Evolutionary conservation across 2,329 filamentous ascomycete genomes (phyloP).

Genomic region (Pseudopyricularia javanii): DNA sequence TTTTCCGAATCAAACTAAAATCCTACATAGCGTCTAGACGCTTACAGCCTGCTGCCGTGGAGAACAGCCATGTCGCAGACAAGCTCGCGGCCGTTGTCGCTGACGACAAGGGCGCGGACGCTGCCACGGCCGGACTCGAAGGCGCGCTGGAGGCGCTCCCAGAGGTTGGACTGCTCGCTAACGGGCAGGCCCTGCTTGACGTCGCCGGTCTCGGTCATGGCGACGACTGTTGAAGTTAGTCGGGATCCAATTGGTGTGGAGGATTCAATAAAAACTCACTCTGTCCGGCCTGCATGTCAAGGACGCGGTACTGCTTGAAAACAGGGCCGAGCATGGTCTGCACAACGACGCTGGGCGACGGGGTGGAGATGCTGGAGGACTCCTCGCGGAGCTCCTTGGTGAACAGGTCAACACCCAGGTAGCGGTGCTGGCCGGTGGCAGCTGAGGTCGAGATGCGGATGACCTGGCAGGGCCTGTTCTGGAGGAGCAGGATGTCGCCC

Average conservation of each 20-base stretch:
- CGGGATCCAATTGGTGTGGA: neutral
- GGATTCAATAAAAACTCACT: slow-evolving; percentile 27
- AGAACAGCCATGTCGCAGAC: slow-evolving; percentile 99
- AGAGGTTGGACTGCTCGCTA: slow-evolving; percentile 88
- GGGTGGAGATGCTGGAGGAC: slow-evolving; percentile 95
- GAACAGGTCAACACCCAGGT: slow-evolving; percentile 99
- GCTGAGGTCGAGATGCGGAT: slow-evolving; percentile 98
- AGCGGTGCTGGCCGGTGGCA: slow-evolving; percentile 98
- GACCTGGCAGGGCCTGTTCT: slow-evolving; percentile 98
- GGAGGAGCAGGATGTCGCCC: slow-evolving; percentile 95
- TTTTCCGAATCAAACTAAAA: no score
- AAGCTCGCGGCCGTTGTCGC: slow-evolving; percentile 84
- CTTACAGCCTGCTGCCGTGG: slow-evolving; percentile 61
- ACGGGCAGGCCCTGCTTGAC: slow-evolving; percentile 93
- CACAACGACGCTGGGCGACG: slow-evolving; percentile 87
- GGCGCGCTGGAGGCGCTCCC: slow-evolving; percentile 64
- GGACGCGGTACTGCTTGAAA: slow-evolving; percentile 99
- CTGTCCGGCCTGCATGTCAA: slow-evolving; percentile 77
- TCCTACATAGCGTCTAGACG: slow-evolving; percentile 3
- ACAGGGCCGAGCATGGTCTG: slow-evolving; percentile 99
- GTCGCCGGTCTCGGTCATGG: slow-evolving; percentile 98
- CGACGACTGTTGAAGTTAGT: slow-evolving; percentile 45
- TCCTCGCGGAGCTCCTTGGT: slow-evolving; percentile 99
- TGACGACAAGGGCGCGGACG: slow-evolving; percentile 91
- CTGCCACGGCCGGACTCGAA: slow-evolving; percentile 89